phyloP scores from a whole-genome alignment of 2,329 filamentous ascomycete genomes.

The Phaeosphaeria sp. region DNA sequence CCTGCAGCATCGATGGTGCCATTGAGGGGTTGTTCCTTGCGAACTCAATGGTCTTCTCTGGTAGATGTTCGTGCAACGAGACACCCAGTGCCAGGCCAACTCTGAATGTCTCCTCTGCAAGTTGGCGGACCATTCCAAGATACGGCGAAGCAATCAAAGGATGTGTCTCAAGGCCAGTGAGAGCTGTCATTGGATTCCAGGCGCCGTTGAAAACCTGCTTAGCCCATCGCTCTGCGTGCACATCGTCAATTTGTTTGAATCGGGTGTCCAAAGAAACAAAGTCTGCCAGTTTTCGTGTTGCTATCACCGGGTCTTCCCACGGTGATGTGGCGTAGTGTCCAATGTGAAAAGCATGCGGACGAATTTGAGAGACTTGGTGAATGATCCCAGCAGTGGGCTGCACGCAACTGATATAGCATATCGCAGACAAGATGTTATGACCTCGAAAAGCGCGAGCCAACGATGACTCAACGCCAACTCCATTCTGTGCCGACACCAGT shows the following conservation, averaged over 20 bases:
- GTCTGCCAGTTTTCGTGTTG: neutral
- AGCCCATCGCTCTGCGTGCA: slow-evolving; percentile 8
- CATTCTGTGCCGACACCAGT: slow-evolving; percentile 11
- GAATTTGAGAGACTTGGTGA: slow-evolving; percentile 8
- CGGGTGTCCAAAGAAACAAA: slow-evolving; percentile 1
- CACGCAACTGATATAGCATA: slow-evolving; percentile 12
- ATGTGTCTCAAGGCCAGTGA: slow-evolving; percentile 8
- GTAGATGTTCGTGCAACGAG: no score
- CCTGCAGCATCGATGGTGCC: no score
- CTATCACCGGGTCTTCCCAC: neutral
- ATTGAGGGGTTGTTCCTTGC: no score
- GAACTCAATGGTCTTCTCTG: no score
- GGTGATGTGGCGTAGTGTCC: slow-evolving; percentile 1
- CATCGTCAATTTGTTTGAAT: slow-evolving; percentile 9
- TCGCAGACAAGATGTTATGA: slow-evolving; percentile 8
- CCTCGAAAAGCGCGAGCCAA: slow-evolving; percentile 1
- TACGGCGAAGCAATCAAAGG: no score
- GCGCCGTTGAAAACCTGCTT: slow-evolving; percentile 14
- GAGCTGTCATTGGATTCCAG: slow-evolving; percentile 12
- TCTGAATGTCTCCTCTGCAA: no score
- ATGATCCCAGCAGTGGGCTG: slow-evolving; percentile 6
- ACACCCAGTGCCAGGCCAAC: no score
- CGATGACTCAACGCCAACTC: slow-evolving; percentile 8
- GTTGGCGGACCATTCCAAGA: no score
- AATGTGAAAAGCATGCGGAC: slow-evolving; percentile 10